Base-by-base conservation (phyloP, 163 green algal species). In the Prototheca cutis region DNA sequence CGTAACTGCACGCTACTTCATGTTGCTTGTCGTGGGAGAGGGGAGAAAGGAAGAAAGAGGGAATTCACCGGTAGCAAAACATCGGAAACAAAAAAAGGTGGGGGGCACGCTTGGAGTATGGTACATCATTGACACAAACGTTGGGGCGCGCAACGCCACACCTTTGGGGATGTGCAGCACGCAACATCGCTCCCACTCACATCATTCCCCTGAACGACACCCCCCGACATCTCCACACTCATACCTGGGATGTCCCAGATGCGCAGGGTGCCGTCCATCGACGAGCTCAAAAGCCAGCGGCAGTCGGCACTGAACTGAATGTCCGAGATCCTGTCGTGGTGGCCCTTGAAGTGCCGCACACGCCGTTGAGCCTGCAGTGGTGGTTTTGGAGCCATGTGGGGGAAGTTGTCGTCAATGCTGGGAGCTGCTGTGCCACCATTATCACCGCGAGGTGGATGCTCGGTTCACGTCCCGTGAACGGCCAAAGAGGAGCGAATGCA, bases 241-340 rank as follows among this genome's bases (percentile, higher is more conserved):
- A 5, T 53, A 68, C 79, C 78, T 19, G 90, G 87, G 23, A 98
- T 74, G 77, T 97, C 88, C 82, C 84, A 97, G 55, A 94, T 80
- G 24, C 86, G 72, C 48, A 98, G 39, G 3, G 80, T 92, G 56
- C 77, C 82, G 68, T 97, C 90, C 79, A 95, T 87, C 25, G 74
- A 75, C 18, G 79, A 47, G 21, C 67, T 82, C 21, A 98, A 67
- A 62, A 97, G 75, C 91, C 89, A 97, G 48, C 84, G 71, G 48
- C 77, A 80, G 77, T 96, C 87, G 4, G 62, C 29, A 25, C 67
- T 88, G 21, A 97, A 63, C 31, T 79, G 60, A 47, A 96, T 33
- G 36, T 82, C 82, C 1, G 85, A 95, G 8, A 97, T 63, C 2
- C 82, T 68, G 71, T 95, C 90, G 36, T 59, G 67, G 70, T 92